phyloP scores from a whole-genome alignment of 306 rosid genomes.

The Ammopiptanthus mongolicus region DNA sequence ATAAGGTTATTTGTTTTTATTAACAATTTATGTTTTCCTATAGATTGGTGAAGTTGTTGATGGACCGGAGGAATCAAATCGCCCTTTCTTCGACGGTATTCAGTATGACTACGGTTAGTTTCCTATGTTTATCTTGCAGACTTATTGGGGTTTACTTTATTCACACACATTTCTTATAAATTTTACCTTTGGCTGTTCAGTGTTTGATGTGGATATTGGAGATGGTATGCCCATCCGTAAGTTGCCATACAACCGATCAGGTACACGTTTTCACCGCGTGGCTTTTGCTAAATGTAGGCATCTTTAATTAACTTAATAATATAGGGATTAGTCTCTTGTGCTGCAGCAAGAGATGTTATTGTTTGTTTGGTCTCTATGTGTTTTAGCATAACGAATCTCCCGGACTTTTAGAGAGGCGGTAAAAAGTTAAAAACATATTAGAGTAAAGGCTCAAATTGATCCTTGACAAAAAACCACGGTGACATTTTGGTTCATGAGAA shows the following conservation, averaged over 20 bases:
- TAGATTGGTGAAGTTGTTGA: constrained; percentile 99
- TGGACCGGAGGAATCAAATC: constrained; percentile 77
- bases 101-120: constrained; percentile 83
- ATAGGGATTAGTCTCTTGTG: constrained; percentile 9
- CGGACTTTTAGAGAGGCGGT: neutral
- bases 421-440: no score
- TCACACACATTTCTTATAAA: constrained; percentile 1
- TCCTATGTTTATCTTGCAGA: constrained; percentile 12
- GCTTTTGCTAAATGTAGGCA: neutral
- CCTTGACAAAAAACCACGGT: no score
- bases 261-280: constrained; percentile 33
- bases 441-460: no score
- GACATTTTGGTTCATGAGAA: no score
- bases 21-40: neutral
- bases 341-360: neutral
- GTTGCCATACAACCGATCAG: constrained; percentile 87
- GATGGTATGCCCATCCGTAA: constrained; percentile 92
- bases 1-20: neutral
- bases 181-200: constrained; percentile 38
- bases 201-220: constrained; percentile 94
- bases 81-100: constrained; percentile 60
- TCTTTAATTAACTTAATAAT: neutral
- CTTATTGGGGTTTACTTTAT: constrained; percentile 16
- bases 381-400: neutral
- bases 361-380: neutral